These are phyloP conservation scores for Wickerhamiella kurtzmanii DNA, from an alignment of 805 yeast species.

Conservation along the genomic window DNA sequence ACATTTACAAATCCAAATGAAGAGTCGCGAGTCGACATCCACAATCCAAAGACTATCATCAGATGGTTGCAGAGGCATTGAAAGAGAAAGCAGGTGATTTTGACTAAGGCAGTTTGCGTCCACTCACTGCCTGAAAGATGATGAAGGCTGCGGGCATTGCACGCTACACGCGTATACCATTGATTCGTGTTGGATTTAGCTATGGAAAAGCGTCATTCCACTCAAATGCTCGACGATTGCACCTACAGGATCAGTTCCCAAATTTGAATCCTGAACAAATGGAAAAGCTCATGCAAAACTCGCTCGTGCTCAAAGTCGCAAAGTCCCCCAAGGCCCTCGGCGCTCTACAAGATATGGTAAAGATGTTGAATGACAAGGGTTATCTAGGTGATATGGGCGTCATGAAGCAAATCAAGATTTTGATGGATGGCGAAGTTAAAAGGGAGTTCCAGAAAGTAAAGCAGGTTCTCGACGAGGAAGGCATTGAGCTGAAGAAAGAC, in stretches of 20 bases:
- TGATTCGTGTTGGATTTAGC: background rate
- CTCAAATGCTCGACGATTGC: background rate
- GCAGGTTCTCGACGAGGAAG: constrained; percentile 14
- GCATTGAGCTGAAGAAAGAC: constrained; percentile 15
- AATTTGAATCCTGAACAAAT: constrained; percentile 11
- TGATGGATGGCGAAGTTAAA: constrained; percentile 22
- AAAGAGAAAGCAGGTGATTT: too few relatives aligned
- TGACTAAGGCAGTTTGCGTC: too few relatives aligned
- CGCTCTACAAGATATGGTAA: constrained; percentile 14
- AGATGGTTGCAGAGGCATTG: too few relatives aligned
- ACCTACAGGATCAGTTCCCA: constrained; percentile 4
- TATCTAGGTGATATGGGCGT: constrained; percentile 12
- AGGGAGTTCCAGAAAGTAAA: constrained; percentile 17
- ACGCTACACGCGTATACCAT: background rate
- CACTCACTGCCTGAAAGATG: background rate
- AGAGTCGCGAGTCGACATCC: too few relatives aligned
- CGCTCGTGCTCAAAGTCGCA: constrained; percentile 14
- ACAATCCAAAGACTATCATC: too few relatives aligned
- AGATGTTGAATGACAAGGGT: constrained; percentile 18
- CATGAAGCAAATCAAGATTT: constrained; percentile 20
- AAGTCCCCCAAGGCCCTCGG: constrained; percentile 17
- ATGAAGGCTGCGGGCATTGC: background rate
- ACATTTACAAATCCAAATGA: too few relatives aligned
- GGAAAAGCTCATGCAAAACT: constrained; percentile 10
- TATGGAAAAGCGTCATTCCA: background rate